phyloP scores from a whole-genome alignment of 306 rosid genomes.

The Lathyrus tuberosus region DNA sequence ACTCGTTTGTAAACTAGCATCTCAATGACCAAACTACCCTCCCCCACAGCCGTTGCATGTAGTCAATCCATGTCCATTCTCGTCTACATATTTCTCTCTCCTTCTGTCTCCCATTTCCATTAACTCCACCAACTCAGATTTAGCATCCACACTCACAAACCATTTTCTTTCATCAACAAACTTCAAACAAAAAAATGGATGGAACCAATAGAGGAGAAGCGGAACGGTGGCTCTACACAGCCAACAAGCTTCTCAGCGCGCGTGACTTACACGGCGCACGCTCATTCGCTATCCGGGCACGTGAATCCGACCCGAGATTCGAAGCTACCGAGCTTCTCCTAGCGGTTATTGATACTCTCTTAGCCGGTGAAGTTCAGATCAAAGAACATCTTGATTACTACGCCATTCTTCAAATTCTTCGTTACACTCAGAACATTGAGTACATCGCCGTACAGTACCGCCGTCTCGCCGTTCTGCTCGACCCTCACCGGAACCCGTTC shows the following conservation, averaged over 20 bases:
- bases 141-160: not conserved
- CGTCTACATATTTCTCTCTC: not conserved
- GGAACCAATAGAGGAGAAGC: conserved; percentile 69
- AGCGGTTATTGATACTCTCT: conserved; percentile 75
- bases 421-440: conserved; percentile 67
- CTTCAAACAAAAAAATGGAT: conserved; percentile 14
- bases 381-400: conserved; percentile 65
- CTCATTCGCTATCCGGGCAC: conserved; percentile 83
- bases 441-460: conserved; percentile 73
- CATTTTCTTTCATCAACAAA: not conserved
- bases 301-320: conserved; percentile 75
- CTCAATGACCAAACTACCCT: conserved; percentile 31
- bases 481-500: conserved; percentile 61
- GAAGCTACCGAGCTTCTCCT: conserved; percentile 69
- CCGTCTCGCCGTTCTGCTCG: conserved; percentile 71
- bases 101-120: not conserved
- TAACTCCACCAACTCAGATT: not conserved
- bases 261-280: conserved; percentile 79
- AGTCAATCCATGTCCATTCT: not conserved
- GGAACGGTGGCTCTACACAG: conserved; percentile 79
- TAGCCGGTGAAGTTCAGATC: conserved; percentile 71
- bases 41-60: not conserved
- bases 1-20: not conserved
- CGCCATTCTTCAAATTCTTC: conserved; percentile 63
- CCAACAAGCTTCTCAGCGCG: conserved; percentile 74